Conservation (phyloP, 2,329 filamentous ascomycete species). For the Colletotrichum noveboracense region DNA sequence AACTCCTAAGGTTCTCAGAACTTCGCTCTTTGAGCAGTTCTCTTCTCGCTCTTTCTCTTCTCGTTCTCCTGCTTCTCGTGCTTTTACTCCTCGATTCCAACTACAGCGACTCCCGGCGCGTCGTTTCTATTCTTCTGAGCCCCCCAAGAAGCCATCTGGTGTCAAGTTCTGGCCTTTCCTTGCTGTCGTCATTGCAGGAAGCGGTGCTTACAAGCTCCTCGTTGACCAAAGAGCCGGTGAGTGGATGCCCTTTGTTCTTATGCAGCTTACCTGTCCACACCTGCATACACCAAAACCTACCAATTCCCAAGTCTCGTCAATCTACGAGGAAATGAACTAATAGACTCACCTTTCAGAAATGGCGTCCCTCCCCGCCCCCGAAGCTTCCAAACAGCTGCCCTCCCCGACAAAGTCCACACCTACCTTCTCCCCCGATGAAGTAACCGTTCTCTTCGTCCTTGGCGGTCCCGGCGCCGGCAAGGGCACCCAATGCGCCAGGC, state of each 20-base stretch:
- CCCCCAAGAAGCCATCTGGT: slow-evolving; percentile 34
- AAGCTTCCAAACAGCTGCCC: slow-evolving; percentile 47
- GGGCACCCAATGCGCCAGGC: slow-evolving; percentile 90
- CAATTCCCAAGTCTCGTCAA: not conserved
- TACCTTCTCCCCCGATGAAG: slow-evolving; percentile 75
- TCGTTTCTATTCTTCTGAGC: slow-evolving; percentile 48
- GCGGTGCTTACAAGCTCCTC: slow-evolving; percentile 54
- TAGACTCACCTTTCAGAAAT: slow-evolving; percentile 37
- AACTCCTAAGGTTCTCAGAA: not conserved
- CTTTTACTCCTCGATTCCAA: not conserved
- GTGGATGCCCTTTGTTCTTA: slow-evolving; percentile 21
- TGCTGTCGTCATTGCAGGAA: slow-evolving; percentile 51
- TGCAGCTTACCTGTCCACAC: not conserved
- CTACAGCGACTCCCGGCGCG: slow-evolving; percentile 19
- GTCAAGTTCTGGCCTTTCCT: slow-evolving; percentile 67
- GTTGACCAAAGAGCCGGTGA: slow-evolving; percentile 56
- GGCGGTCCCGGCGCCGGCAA: slow-evolving; percentile 96
- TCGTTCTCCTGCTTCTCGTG: not conserved
- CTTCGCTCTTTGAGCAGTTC: not conserved
- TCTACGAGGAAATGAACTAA: not conserved
- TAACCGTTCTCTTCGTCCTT: slow-evolving; percentile 96
- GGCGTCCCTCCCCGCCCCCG: slow-evolving; percentile 40
- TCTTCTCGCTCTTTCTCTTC: not conserved
- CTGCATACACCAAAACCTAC: not conserved
- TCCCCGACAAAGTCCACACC: slow-evolving; percentile 63